Conservation (phyloP, 305 asterid species). For the Plantago rigida region DNA sequence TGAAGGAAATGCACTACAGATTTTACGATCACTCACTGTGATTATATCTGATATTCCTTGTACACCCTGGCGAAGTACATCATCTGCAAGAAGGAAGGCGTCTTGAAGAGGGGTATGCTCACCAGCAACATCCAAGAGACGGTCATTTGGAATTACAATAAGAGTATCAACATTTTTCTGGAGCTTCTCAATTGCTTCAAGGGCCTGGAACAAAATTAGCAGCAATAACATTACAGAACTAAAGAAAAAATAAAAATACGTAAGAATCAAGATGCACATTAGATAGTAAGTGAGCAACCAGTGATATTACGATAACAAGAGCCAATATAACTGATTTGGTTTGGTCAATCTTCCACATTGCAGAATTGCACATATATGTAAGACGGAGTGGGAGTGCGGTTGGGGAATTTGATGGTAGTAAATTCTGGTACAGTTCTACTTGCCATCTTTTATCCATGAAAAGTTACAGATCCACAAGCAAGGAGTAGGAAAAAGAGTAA, state of each 20-base stretch:
- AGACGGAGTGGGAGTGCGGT: too few species aligned
- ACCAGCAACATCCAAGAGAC: conserved; percentile 81
- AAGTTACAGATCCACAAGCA: conserved; percentile 7
- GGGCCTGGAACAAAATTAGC: conserved; percentile 47
- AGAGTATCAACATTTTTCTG: conserved; percentile 89
- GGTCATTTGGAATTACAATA: conserved; percentile 91
- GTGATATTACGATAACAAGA: too few species aligned
- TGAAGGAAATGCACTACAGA: not conserved
- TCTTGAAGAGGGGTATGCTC: conserved; percentile 89
- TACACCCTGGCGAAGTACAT: conserved; percentile 90
- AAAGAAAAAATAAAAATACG: too few species aligned
- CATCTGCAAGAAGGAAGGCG: conserved; percentile 96
- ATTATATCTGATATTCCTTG: conserved; percentile 95
- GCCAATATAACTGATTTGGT: too few species aligned
- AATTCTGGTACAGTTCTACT: too few species aligned
- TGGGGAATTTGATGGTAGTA: too few species aligned
- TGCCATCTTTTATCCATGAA: not conserved
- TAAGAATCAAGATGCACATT: too few species aligned
- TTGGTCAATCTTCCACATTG: too few species aligned
- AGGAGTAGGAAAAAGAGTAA: not conserved
- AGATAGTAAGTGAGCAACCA: too few species aligned
- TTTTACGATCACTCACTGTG: conserved; percentile 47
- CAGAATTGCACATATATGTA: too few species aligned
- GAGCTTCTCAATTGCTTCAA: conserved; percentile 90
- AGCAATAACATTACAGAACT: conserved; percentile 7